These are phyloP conservation scores for Colletotrichum viniferum DNA, from an alignment of 2,329 filamentous ascomycete species.

Conservation along the genomic window DNA sequence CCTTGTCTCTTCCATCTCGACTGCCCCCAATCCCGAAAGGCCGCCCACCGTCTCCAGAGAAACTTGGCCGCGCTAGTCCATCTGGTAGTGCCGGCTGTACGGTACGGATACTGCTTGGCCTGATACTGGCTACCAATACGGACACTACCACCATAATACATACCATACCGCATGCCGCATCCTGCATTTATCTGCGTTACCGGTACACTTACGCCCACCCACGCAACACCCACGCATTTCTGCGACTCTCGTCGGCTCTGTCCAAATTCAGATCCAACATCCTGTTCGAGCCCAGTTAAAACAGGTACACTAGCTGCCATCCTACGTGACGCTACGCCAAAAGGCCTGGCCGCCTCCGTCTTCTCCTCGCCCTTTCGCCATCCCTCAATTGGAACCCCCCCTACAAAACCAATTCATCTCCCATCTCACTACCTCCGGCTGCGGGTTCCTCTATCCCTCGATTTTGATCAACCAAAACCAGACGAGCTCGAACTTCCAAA, in stretches of 20 bases:
- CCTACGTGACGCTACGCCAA: background rate
- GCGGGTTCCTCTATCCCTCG: background rate
- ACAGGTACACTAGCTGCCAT: slow-evolving; percentile 3
- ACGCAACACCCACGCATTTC: background rate
- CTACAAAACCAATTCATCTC: background rate
- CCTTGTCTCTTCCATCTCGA: background rate
- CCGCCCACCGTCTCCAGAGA: slow-evolving; percentile 2
- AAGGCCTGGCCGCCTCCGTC: background rate
- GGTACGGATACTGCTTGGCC: slow-evolving; percentile 7
- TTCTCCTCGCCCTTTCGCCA: background rate
- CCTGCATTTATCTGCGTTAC: background rate
- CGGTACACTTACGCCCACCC: background rate
- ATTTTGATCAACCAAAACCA: background rate
- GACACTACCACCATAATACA: background rate
- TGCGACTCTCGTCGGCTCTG: background rate
- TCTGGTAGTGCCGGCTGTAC: slow-evolving; percentile 6
- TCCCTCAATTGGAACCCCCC: background rate
- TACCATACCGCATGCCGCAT: slow-evolving; percentile 3
- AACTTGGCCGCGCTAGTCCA: slow-evolving; percentile 1
- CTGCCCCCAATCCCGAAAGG: background rate
- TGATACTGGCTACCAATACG: background rate
- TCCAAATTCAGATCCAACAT: slow-evolving; percentile 1
- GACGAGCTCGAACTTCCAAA: background rate
- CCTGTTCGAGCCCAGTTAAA: background rate
- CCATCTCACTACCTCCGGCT: background rate